phyloP scores from a whole-genome alignment of 108 stramenopile species.

The Nitzschia sp. region DNA sequence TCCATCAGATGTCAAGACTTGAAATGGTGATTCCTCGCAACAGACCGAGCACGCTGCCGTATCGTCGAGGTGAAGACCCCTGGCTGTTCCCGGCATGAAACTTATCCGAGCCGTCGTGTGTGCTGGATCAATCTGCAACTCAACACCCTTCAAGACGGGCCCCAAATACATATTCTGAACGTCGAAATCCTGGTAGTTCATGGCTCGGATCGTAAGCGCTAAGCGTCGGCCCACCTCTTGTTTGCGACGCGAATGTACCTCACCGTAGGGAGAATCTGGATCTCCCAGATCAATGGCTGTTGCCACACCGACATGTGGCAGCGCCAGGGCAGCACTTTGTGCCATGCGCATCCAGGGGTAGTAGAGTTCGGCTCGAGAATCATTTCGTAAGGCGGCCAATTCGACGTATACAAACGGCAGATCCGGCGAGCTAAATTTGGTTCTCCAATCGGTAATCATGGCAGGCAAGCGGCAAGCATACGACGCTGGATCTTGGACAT shows the following conservation, averaged over 20 bases:
- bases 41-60: constrained; percentile 18
- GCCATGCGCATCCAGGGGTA: constrained; percentile 22
- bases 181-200: constrained; percentile 13
- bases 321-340: constrained; percentile 20
- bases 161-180: background rate
- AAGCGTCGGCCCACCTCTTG: constrained; percentile 30
- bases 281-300: constrained; percentile 31
- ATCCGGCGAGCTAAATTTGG: constrained; percentile 11
- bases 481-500: background rate
- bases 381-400: constrained; percentile 14
- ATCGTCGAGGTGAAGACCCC: constrained; percentile 15
- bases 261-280: constrained; percentile 20
- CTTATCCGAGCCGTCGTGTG: background rate
- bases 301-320: constrained; percentile 16
- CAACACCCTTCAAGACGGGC: constrained; percentile 4
- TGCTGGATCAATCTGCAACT: background rate
- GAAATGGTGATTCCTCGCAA: constrained; percentile 18
- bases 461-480: constrained; percentile 41
- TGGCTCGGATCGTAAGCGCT: background rate
- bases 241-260: constrained; percentile 29
- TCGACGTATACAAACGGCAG: constrained; percentile 31
- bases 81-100: constrained; percentile 16
- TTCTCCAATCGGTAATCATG: constrained; percentile 41
- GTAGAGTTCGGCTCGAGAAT: background rate
- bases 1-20: constrained; percentile 10